These are phyloP conservation scores for Emergomyces pasteurianus DNA, from an alignment of 2,329 filamentous ascomycete species.

Conservation along the genomic window DNA sequence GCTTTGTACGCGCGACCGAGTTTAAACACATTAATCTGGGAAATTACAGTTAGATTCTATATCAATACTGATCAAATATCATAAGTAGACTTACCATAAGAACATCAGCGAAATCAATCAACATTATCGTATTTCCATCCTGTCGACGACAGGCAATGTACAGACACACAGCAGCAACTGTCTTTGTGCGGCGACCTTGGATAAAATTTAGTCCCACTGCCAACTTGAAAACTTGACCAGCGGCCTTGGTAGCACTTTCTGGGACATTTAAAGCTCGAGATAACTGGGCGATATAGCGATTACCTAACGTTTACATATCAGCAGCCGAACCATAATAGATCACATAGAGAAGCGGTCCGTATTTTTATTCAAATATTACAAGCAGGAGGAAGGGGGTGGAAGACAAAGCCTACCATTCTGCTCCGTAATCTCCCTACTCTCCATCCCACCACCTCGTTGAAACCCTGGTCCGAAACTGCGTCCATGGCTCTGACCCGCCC, in stretches of 20 bases:
- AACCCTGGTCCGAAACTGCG: conserved; percentile 43
- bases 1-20: conserved; percentile 83
- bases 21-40: conserved; percentile 77
- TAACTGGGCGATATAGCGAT: conserved; percentile 32
- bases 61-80: not conserved
- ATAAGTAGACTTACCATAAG: conserved; percentile 34
- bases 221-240: conserved; percentile 63
- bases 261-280: conserved; percentile 34
- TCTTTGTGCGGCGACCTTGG: conserved; percentile 72
- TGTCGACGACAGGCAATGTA: conserved; percentile 79
- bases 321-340: not conserved
- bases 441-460: conserved; percentile 36
- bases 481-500: conserved; percentile 71
- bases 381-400: too few relatives aligned
- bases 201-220: conserved; percentile 65
- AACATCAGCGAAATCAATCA: conserved; percentile 90
- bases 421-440: conserved; percentile 38
- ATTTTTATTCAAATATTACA: too few relatives aligned
- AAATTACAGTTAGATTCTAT: conserved; percentile 24
- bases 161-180: conserved; percentile 79
- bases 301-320: conserved; percentile 17
- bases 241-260: conserved; percentile 52
- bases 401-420: conserved; percentile 23
- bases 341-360: not conserved
- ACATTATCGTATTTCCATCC: conserved; percentile 70